A percentile compares a stretch with the other conserved stretches of the same genome.
These are phyloP conservation scores for Sophora flavescens DNA, from an alignment of 306 rosid genomes.

Conservation along the genomic window DNA sequence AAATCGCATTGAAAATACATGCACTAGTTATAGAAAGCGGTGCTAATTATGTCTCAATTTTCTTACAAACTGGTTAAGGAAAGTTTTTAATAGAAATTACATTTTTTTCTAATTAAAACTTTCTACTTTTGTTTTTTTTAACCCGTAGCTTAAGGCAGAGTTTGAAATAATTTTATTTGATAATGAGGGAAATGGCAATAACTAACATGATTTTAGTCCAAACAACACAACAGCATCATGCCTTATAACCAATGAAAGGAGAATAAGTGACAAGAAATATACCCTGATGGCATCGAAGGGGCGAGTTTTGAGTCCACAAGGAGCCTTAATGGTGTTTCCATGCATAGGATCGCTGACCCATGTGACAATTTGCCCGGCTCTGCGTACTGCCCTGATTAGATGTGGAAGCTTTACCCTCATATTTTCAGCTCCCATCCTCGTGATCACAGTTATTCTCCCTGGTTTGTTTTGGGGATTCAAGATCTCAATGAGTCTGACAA, in stretches of 20 bases:
- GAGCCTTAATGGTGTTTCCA: conserved; percentile 89
- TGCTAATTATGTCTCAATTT: background rate
- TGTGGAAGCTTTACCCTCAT: conserved; percentile 88
- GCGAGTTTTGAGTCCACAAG: conserved; percentile 91
- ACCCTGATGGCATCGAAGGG: conserved; percentile 85
- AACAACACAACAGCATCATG: background rate
- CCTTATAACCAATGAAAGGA: background rate
- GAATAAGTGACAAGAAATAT: conserved; percentile 26
- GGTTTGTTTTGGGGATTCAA: conserved; percentile 82
- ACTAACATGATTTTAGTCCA: background rate
- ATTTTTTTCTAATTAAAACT: too few species aligned
- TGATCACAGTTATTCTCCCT: conserved; percentile 80
- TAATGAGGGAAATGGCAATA: background rate
- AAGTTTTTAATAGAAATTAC: too few species aligned
- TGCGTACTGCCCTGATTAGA: conserved; percentile 78
- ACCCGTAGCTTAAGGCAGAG: too few species aligned
- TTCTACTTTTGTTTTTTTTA: too few species aligned
- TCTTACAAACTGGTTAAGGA: background rate
- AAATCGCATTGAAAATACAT: background rate
- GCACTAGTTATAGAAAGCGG: background rate
- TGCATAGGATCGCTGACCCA: conserved; percentile 97
- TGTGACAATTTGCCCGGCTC: conserved; percentile 80
- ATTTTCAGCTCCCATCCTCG: conserved; percentile 96
- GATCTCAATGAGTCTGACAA: conserved; percentile 77
- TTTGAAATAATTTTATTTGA: background rate